Conservation (phyloP, 2,329 filamentous ascomycete species). For the Fusarium pseudograminearum region DNA sequence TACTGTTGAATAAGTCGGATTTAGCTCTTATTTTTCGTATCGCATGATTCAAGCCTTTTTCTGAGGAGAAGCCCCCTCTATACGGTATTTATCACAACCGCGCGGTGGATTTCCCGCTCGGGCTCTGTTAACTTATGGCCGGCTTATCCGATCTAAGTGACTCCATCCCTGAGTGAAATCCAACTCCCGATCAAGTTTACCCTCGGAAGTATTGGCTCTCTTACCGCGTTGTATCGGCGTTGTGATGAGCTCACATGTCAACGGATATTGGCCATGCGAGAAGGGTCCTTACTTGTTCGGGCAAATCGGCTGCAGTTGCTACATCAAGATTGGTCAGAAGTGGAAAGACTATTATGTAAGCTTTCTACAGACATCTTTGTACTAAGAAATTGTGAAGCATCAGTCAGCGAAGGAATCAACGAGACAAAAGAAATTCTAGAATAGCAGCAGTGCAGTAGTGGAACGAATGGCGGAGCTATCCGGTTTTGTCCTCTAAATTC, state of each 20-base stretch:
- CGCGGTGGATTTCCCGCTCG: constrained; percentile 46
- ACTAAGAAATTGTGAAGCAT: constrained; percentile 45
- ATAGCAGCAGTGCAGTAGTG: constrained; percentile 24
- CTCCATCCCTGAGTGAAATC: neutral
- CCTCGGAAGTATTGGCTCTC: constrained; percentile 14
- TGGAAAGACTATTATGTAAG: constrained; percentile 42
- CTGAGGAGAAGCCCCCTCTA: constrained; percentile 14
- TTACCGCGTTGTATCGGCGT: constrained; percentile 28
- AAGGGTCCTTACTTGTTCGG: constrained; percentile 30
- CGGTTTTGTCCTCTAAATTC: constrained; percentile 9
- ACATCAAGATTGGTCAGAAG: constrained; percentile 8
- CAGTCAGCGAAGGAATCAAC: constrained; percentile 41
- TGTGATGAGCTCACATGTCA: constrained; percentile 40
- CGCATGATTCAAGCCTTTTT: constrained; percentile 43
- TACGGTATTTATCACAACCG: constrained; percentile 41
- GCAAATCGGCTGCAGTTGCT: constrained; percentile 17
- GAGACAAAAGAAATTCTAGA: constrained; percentile 11
- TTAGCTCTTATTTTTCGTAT: constrained; percentile 27
- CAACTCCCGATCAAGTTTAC: constrained; percentile 21
- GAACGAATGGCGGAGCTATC: constrained; percentile 35
- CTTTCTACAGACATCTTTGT: constrained; percentile 23
- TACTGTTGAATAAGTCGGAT: constrained; percentile 11
- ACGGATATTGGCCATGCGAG: constrained; percentile 8
- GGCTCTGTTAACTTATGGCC: constrained; percentile 13
- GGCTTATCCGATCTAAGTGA: constrained; percentile 41